Evolutionary conservation across 2,329 filamentous ascomycete species (phyloP).

Genomic region (Sporothrix pseudoabietina): DNA sequence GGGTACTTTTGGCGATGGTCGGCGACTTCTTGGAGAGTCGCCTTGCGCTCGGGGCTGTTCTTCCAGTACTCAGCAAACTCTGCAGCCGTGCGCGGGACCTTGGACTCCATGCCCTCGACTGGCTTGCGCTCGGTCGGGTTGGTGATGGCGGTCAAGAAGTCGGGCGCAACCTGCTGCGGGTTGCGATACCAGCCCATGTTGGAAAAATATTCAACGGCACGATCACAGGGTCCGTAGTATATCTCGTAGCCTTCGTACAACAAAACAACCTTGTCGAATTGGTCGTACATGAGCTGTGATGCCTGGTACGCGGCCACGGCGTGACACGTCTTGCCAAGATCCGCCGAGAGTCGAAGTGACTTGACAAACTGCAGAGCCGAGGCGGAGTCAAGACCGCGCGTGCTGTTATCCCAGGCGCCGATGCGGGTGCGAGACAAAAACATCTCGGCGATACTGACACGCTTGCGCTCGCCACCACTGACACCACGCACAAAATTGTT

Average conservation of each 20-base stretch:
- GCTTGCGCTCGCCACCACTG: conserved; percentile 68
- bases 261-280: conserved; percentile 73
- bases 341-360: conserved; percentile 61
- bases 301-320: conserved; percentile 69
- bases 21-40: conserved; percentile 55
- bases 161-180: conserved; percentile 66
- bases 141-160: conserved; percentile 75
- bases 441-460: conserved; percentile 75
- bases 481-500: conserved; percentile 66
- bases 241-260: conserved; percentile 69
- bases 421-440: conserved; percentile 56
- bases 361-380: conserved; percentile 68
- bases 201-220: conserved; percentile 66
- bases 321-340: conserved; percentile 63
- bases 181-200: conserved; percentile 67
- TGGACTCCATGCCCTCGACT: conserved; percentile 61
- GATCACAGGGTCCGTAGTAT: conserved; percentile 63
- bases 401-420: conserved; percentile 69
- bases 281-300: conserved; percentile 61
- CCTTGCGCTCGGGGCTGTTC: conserved; percentile 54
- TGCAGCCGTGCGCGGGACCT: conserved; percentile 60
- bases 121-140: conserved; percentile 72
- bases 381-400: conserved; percentile 64
- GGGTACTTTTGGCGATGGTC: conserved; percentile 47
- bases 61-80: conserved; percentile 63